Percentiles rank a stretch among this genome's conserved stretches.
These are phyloP conservation scores for Epichloe coenophiala DNA, from an alignment of 2,329 filamentous ascomycete genomes.

Conservation along the genomic window DNA sequence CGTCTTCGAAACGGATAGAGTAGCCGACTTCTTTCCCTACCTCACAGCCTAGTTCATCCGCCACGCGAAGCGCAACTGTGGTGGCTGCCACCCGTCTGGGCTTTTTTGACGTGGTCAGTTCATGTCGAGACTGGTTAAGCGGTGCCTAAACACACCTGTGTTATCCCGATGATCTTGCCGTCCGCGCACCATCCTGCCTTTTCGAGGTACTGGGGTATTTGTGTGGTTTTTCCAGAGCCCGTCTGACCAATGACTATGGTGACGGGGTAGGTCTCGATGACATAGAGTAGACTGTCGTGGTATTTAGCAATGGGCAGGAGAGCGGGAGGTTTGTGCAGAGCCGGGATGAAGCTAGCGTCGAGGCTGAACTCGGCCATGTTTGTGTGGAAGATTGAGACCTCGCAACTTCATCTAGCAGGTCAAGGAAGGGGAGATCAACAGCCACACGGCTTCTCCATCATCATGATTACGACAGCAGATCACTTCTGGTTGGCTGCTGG, in stretches of 20 bases:
- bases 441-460: background rate
- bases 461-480: background rate
- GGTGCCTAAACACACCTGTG: slow-evolving; percentile 52
- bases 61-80: slow-evolving; percentile 76
- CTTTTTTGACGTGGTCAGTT: slow-evolving; percentile 27
- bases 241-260: slow-evolving; percentile 89
- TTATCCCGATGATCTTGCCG: slow-evolving; percentile 74
- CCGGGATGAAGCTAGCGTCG: slow-evolving; percentile 54
- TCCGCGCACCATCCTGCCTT: slow-evolving; percentile 78
- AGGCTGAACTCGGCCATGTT: slow-evolving; percentile 44
- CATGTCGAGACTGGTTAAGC: background rate
- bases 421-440: background rate
- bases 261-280: slow-evolving; percentile 71
- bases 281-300: slow-evolving; percentile 65
- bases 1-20: slow-evolving; percentile 84
- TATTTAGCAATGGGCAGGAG: slow-evolving; percentile 81
- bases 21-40: slow-evolving; percentile 87
- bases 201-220: slow-evolving; percentile 84
- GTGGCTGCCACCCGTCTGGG: slow-evolving; percentile 83
- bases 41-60: slow-evolving; percentile 76
- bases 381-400: background rate
- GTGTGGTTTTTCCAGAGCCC: slow-evolving; percentile 89
- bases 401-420: background rate
- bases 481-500: background rate
- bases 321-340: slow-evolving; percentile 72